Conservation (phyloP, 208 protist genomes). For the Pavlovales sp. region DNA sequence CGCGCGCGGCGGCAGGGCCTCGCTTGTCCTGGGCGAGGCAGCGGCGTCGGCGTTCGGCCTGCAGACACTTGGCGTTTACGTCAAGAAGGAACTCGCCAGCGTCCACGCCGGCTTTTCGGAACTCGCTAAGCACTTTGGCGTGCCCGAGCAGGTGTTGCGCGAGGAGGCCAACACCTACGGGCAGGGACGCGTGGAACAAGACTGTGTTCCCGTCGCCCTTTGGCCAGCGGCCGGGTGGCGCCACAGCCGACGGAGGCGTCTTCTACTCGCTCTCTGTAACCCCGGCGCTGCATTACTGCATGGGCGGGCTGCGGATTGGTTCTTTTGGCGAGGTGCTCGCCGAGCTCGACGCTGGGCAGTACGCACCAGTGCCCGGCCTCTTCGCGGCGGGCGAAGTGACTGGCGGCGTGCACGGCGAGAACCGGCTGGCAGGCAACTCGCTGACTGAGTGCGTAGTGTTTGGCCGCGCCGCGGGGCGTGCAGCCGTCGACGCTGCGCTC, state of each 20-base stretch:
- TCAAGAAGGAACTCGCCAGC: slow-evolving; percentile 63
- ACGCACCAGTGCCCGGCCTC: slow-evolving; percentile 70
- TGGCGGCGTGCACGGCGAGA: slow-evolving; percentile 88
- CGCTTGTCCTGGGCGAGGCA: slow-evolving; percentile 1
- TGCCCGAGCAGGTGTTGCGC: background rate
- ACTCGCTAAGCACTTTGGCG: background rate
- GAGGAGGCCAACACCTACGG: slow-evolving; percentile 16
- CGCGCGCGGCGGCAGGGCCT: background rate
- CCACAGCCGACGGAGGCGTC: background rate
- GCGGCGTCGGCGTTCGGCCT: slow-evolving; percentile 71
- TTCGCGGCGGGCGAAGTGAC: slow-evolving; percentile 92
- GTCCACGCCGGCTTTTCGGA: background rate
- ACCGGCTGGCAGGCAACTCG: slow-evolving; percentile 91
- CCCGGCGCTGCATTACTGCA: slow-evolving; percentile 90
- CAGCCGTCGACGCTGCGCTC: too few species aligned
- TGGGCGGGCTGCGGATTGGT: slow-evolving; percentile 82
- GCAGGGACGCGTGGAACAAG: slow-evolving; percentile 3
- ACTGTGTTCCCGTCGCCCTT: background rate
- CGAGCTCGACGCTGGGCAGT: background rate
- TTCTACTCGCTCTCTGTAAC: slow-evolving; percentile 25
- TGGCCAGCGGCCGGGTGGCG: too few species aligned
- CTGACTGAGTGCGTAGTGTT: slow-evolving; percentile 91
- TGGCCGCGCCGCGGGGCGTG: slow-evolving; percentile 52
- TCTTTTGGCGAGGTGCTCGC: slow-evolving; percentile 67
- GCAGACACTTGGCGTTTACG: slow-evolving; percentile 73